Evolutionary conservation across 345 rosid species (phyloP), one percentile per base, ranked within the genome.

Genomic region (Punica granatum): DNA sequence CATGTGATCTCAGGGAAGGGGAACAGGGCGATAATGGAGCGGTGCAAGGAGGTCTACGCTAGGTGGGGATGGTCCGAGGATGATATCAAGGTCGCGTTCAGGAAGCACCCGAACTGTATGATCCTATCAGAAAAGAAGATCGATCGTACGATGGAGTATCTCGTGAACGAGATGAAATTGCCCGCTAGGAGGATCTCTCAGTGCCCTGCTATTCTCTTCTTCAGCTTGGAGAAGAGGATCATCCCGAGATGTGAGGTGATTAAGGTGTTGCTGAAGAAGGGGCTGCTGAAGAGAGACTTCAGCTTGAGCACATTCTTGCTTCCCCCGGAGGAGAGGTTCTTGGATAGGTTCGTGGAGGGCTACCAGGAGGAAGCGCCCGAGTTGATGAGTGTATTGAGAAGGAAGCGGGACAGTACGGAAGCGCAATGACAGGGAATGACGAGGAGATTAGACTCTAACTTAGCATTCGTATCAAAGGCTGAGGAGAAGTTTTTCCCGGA

Each of bases 1-100:
- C 4, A 65, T 53, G 67, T n/a, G 68, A 19, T 3, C 30, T 64
- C 21, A 0, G 28, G 66, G 51, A 56, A 56, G 8, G 61, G 61
- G 34, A 33, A 62, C 59, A 69, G 46, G 39, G 18, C 49, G 3
- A 58, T 0, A 1, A 71, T 73, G 78, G 71, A 65, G 32, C 56
- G 49, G 30, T 74, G 75, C 65, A 72, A 54, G 68, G 69, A 74
- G 41, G 53, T 42, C 14, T 41, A 74, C 28, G 30, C 63, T 60
- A 74, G 71, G 62, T 72, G 61, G 69, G 78, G 76, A 18, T 78
- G 73, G 81, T 71, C 78, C 9, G 81, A 74, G 59, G 51, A 32
- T n/a, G 69, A 68, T n/a, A 74, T 78, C 25, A 10, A 6, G 2
- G 66, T 62, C 1, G 81, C 81, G 7, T 74, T 78, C 58, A 69